These are phyloP conservation scores for Penicillium hesseltinei DNA, from an alignment of 2,329 filamentous ascomycete genomes.

Conservation along the genomic window DNA sequence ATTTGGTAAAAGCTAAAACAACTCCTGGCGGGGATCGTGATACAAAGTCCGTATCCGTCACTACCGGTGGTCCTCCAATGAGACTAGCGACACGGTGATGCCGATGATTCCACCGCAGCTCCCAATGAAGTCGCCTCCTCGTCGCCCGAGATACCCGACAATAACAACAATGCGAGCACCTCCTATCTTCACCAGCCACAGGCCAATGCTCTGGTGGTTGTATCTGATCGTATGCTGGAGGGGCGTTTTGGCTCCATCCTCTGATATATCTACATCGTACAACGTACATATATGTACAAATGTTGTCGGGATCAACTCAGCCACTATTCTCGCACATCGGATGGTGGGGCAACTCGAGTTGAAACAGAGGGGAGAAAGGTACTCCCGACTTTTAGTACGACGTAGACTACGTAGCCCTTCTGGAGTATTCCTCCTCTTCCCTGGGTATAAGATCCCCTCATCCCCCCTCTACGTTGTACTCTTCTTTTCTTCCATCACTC, in stretches of 20 bases:
- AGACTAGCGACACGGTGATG: neutral
- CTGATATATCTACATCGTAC: conserved; percentile 2
- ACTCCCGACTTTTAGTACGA: neutral
- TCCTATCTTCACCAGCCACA: conserved; percentile 10
- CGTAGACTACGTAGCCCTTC: conserved; percentile 15
- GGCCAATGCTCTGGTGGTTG: neutral
- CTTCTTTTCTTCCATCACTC: conserved; percentile 1
- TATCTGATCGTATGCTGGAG: conserved; percentile 4
- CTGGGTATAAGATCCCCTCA: conserved; percentile 20
- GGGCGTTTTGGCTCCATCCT: neutral
- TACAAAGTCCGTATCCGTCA: neutral
- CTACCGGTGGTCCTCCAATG: neutral
- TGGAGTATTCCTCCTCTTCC: conserved; percentile 12
- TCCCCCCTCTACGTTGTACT: neutral
- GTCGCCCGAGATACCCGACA: conserved; percentile 4
- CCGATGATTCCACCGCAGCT: neutral
- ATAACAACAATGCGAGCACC: conserved; percentile 3
- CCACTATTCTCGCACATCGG: conserved; percentile 12
- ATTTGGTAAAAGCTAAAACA: neutral
- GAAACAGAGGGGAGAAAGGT: conserved; percentile 14
- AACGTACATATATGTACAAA: neutral
- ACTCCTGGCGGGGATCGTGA: neutral
- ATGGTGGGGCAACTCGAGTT: conserved; percentile 18
- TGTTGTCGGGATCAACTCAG: conserved; percentile 4
- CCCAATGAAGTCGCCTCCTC: neutral